Evolutionary conservation across 2,329 filamentous ascomycete genomes (phyloP), one percentile per base, ranked within the genome.

Genomic region (Colletotrichum scovillei): DNA sequence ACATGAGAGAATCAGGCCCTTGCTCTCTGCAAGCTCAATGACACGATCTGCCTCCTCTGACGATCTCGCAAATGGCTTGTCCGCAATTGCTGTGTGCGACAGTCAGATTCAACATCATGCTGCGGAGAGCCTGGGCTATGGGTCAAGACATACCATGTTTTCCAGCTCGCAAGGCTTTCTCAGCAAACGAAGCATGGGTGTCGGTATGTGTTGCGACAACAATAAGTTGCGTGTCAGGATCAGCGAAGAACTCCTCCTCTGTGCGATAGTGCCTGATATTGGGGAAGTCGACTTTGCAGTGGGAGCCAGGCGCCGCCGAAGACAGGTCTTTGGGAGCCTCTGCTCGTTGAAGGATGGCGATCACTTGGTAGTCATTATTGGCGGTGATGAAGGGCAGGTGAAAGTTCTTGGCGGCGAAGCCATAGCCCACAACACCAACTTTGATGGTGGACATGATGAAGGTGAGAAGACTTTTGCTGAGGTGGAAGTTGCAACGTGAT

Each of bases 31-130:
- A 26, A 89, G 80, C 1, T 81, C 77, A 38, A 88, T 86, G 6
- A 93, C 84, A 65, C 88, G 84, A 46, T 88, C 84, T 8, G 90
- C 91, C 77, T 92, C 89, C 59, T 85, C 81, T 4, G 86, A 84
- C 2, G 90, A 91, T 9, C 88, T 87, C 2, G 90, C 90, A 78
- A 93, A 92, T 0, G 91, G 91, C 80, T 93, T 93, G 79, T 93
- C 91, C 72, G 90, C 90, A 14, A 93, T 84, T 14, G 92, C 90
- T 85, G 5, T 42, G 30, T 2, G 14, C 12, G 9, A 58, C 0
- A 1, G 28, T 69, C 32, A 70, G 55, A 46, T 35, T 35, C 4
- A 11, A 35, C 11, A 35, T 35, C 32, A 35, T 35, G 4, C 3
- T 12, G 11, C 4, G 32, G 11, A 12, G 11, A 35, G 11, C 4